Evolutionary conservation across 352 stramenopile species (phyloP), one percentile per base, ranked within the genome.

Genomic region (Phytophthora pisi): DNA sequence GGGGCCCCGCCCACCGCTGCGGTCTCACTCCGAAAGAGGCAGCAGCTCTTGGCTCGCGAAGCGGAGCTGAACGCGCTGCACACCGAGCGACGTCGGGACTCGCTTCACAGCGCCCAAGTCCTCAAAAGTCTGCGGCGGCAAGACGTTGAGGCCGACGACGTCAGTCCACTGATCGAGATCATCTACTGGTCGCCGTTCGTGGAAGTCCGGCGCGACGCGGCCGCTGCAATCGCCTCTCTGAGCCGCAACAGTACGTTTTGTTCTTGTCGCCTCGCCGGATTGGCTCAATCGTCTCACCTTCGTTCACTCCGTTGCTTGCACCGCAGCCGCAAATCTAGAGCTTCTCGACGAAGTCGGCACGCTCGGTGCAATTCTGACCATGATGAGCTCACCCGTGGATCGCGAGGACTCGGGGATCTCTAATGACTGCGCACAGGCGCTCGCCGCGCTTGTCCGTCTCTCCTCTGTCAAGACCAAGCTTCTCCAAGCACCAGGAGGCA

Each of bases 141-240:
- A 51, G 84, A 93, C 55, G 84, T 93, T 18, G 75, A 88, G 34
- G 65, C 72, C 3, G 82, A 93, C n/a, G 79, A 84, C 16, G 75
- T 96, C 18, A 74, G 79, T 7, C 88, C 88, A 16, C 64, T 96
- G 40, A 86, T 96, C 40, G 88, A 95, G 53, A 91, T 95, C 51
- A 86, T 86, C n/a, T 96, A 95, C 77, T 96, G 86, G 88, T 93
- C 83, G 3, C 84, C 84, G 0, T 94, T 93, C 45, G 57, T 90
- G 30, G 88, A 96, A 70, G 86, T 96, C 5, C 81, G 86, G 6
- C 80, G 86, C 4, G 88, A 96, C 34, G 84, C 85, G 2, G 88
- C 88, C 9, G 82, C 88, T 5, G 88, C 88, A 0, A 79, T 96
- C 20, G 74, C 81, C 0, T 92, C 88, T 13, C 64, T 96, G 20